Percentiles rank a stretch among this genome's conserved stretches.
Conservation (phyloP, 2,329 filamentous ascomycete species). For the Colletotrichum horii region DNA sequence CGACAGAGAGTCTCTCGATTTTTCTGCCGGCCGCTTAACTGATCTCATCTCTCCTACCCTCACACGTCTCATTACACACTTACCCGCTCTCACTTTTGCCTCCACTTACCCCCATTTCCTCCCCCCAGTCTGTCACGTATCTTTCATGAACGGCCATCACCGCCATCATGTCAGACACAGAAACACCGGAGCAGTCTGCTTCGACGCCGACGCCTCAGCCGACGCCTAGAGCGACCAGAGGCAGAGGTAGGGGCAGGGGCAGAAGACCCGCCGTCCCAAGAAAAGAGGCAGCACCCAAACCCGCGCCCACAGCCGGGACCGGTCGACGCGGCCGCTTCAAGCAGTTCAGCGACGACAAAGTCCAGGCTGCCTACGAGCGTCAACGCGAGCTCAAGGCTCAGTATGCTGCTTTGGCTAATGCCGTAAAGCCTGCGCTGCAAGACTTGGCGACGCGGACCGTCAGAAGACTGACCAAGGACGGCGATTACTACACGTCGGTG, state of each 20-base stretch:
- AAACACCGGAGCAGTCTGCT: constrained; percentile 21
- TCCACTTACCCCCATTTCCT: constrained; percentile 14
- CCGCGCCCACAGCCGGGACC: constrained; percentile 37
- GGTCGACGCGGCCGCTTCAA: constrained; percentile 58
- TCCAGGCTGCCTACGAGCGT: constrained; percentile 66
- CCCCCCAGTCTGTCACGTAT: constrained; percentile 12
- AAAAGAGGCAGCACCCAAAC: constrained; percentile 33
- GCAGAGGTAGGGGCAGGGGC: constrained; percentile 23
- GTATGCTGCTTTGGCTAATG: constrained; percentile 66
- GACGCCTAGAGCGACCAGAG: constrained; percentile 25
- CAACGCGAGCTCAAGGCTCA: constrained; percentile 70
- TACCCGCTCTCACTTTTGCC: constrained; percentile 21
- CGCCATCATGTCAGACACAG: constrained; percentile 33
- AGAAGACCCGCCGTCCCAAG: constrained; percentile 21
- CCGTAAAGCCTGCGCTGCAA: constrained; percentile 68
- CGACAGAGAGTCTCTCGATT: background rate
- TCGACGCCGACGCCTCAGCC: constrained; percentile 22
- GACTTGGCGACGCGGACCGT: constrained; percentile 68
- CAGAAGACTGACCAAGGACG: constrained; percentile 60
- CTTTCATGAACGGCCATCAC: constrained; percentile 24
- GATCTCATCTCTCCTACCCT: constrained; percentile 10
- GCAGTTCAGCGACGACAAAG: constrained; percentile 57
- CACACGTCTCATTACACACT: constrained; percentile 19
- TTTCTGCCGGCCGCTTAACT: background rate
- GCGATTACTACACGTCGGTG: constrained; percentile 56